Evolutionary conservation across 2,329 filamentous ascomycete genomes (phyloP), one percentile per base, ranked within the genome.

Genomic region (Exophiala sp.): DNA sequence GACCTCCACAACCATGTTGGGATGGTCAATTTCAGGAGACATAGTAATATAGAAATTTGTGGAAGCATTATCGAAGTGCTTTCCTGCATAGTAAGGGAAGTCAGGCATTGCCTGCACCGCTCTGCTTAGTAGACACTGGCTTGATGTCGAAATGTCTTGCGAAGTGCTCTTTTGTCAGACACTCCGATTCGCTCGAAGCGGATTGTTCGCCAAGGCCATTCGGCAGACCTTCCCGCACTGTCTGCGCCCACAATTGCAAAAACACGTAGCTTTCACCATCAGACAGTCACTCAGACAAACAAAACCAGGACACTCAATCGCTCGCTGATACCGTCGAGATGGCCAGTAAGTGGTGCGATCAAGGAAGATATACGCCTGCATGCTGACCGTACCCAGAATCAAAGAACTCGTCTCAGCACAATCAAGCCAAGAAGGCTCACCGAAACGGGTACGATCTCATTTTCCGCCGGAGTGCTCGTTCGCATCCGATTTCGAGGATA

Each of bases 331-430:
- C 36, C 50, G 54, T 63, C 55, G 58, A 61, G 50, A 64, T 64
- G 62, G 62, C 62, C 60, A 64, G 62, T 64, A 56, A 51, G 62
- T 63, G 29, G 10, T 6, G 35, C n/a, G 9, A 9, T 8, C 14
- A 3, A 12, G 20, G 12, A 20, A 33, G 5, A 12, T 10, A n/a
- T 12, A 46, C 11, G 11, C n/a, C 46, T 24, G 35, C 41, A 46
- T 47, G 56, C 33, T 52, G 35, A 3, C 12, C 56, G 34, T 57
- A 5, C 11, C 55, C 75, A 96, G 91, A 97, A 85, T 97, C 94
- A 72, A 97, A 97, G 91, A 97, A 97, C 87, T 95, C 90, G 81
- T 96, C 92, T 72, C 92, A 97, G 85, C 91, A 96, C 83, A 96
- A 96, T 82, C 88, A 94, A 86, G 85, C 84, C 77, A 88, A 88